Base-by-base conservation (phyloP, 352 stramenopile species). In the Elongisporangium undulatum region DNA sequence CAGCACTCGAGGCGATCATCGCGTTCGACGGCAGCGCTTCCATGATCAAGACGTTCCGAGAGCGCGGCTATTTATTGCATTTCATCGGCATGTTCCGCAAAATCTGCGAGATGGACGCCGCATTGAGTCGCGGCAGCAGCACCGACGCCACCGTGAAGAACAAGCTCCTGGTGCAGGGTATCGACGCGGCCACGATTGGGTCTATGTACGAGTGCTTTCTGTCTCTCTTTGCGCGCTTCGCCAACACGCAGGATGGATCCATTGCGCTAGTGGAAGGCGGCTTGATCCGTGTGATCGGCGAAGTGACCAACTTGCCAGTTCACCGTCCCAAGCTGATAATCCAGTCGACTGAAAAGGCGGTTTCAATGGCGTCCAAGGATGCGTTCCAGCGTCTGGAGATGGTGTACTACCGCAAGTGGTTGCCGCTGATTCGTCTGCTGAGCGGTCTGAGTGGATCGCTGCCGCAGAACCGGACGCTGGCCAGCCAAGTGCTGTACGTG, bases 131-230 rank as follows among this genome's bases (percentile, higher is more conserved):
- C 10, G 72, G 64, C 38, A 66, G 67, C 29, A 71, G 62, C 5
- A 63, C 59, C n/a, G 66, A 79, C 48, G 57, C 62, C 24, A 74
- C 63, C 48, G 63, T 76, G 38, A 79, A 72, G 59, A 87, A 59
- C 26, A 78, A 64, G n/a, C 66, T 72, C 23, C 67, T 87, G 29
- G 71, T 62, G 3, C 61, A 63, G 3, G 79, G 74, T 21, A 73
- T 92, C 52, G 83, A 90, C 60, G 59, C 73, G 2, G 74, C 78
- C 20, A 90, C 84, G 12, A 83, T 92, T 60, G 82, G 82, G 45
- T 87, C 83, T 0, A 89, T 93, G 63, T 90, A 92, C 69, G 80
- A 90, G 62, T 90, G 80, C 50, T 89, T 93, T 22, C 64, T 95
- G 51, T 95, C 85, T 54, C 78, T 95, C 19, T 92, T 93, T 34